Evolutionary conservation across 2,329 filamentous ascomycete species (phyloP).

Genomic region (Fusarium sp.): DNA sequence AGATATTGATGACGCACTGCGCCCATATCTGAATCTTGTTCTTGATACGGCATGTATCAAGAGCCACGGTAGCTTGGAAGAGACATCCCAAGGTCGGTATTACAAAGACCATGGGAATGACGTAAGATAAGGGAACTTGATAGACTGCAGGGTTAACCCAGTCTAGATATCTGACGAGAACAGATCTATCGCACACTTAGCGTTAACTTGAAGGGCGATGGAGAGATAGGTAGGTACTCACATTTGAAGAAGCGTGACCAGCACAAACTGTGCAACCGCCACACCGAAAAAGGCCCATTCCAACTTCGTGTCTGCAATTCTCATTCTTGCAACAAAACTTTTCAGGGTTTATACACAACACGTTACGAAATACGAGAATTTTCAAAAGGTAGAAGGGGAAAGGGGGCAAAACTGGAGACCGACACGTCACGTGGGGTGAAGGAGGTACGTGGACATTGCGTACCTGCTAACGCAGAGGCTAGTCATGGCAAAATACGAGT

Average conservation of each 20-base stretch:
- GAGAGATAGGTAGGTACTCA: neutral
- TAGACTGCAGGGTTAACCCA: neutral
- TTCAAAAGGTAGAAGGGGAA: neutral
- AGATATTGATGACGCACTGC: constrained; percentile 1
- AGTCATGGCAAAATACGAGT: neutral
- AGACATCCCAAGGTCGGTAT: neutral
- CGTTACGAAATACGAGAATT: neutral
- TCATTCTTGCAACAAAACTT: neutral
- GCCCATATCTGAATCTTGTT: neutral
- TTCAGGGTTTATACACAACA: neutral
- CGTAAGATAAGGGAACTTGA: neutral
- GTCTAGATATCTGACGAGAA: neutral
- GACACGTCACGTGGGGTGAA: neutral
- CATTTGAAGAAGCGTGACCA: neutral
- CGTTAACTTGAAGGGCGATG: neutral
- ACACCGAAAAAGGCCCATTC: neutral
- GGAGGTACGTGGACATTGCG: neutral
- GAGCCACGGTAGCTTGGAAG: neutral
- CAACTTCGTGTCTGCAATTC: neutral
- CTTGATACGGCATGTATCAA: neutral
- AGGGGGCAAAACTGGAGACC: neutral
- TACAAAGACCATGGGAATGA: neutral
- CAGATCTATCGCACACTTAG: neutral
- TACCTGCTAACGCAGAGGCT: neutral
- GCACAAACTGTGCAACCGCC: neutral